phyloP scores from a whole-genome alignment of 805 yeast genomes.

The Nakazawaea anatomiae region DNA sequence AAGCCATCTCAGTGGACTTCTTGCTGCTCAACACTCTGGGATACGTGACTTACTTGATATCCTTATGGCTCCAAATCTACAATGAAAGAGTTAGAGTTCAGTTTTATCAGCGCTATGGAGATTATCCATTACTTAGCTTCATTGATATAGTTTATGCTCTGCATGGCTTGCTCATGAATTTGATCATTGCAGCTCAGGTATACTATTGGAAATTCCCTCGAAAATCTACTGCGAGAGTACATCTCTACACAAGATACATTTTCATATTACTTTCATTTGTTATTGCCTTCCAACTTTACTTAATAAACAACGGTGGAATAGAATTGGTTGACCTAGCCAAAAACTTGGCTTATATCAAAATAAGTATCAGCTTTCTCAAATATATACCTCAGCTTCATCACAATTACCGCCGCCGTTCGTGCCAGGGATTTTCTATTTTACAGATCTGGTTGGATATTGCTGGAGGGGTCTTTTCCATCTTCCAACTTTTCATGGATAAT shows the following conservation, averaged over 20 bases:
- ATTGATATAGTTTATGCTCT: constrained; percentile 41
- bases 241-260: constrained; percentile 15
- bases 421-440: constrained; percentile 38
- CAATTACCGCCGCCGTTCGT: constrained; percentile 34
- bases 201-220: constrained; percentile 27
- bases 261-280: constrained; percentile 12
- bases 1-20: constrained; percentile 46
- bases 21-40: constrained; percentile 41
- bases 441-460: constrained; percentile 34
- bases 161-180: constrained; percentile 40
- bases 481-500: constrained; percentile 36
- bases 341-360: constrained; percentile 37
- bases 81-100: constrained; percentile 24
- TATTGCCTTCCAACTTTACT: constrained; percentile 13
- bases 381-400: constrained; percentile 45
- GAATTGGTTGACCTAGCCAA: constrained; percentile 32
- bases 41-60: constrained; percentile 35
- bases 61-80: constrained; percentile 37
- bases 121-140: constrained; percentile 33
- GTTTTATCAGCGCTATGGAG: constrained; percentile 24
- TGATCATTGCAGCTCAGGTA: constrained; percentile 33
- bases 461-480: constrained; percentile 34
- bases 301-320: constrained; percentile 9
- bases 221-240: constrained; percentile 20
- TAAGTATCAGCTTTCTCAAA: constrained; percentile 36